These are phyloP conservation scores for Aspergillus sojae DNA, from an alignment of 2,329 filamentous ascomycete genomes.

Conservation along the genomic window DNA sequence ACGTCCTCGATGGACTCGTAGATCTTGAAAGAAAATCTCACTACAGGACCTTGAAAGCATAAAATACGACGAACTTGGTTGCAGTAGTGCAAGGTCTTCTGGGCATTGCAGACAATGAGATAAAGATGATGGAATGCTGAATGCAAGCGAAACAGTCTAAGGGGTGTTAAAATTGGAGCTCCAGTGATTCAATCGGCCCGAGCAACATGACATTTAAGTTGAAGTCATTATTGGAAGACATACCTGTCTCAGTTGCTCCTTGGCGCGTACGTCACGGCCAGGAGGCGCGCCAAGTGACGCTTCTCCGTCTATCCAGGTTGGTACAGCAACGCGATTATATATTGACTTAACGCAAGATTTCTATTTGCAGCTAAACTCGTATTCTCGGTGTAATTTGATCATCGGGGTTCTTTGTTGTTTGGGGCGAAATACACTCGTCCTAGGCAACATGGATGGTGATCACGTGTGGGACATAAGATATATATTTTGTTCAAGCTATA, in stretches of 20 bases:
- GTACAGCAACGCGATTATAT: neutral
- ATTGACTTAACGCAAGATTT: neutral
- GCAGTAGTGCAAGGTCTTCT: neutral
- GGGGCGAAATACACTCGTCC: neutral
- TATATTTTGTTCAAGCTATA: too few relatives aligned
- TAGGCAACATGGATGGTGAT: neutral
- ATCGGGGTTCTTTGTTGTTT: neutral
- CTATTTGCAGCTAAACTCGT: neutral
- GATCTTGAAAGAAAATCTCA: neutral
- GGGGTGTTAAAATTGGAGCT: neutral
- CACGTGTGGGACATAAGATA: neutral
- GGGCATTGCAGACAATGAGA: neutral
- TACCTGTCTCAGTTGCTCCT: neutral
- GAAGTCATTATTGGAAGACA: neutral
- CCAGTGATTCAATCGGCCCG: neutral
- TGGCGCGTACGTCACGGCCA: too few relatives aligned
- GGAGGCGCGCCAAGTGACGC: too few relatives aligned
- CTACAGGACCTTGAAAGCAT: neutral
- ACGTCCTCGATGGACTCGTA: neutral
- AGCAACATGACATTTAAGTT: neutral
- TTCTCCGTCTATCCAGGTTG: neutral
- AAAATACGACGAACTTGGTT: neutral
- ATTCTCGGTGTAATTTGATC: neutral
- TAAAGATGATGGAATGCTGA: too few relatives aligned
- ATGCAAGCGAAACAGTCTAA: too few relatives aligned